phyloP scores from a whole-genome alignment of 805 yeast genomes.

The Yueomyces sinensis region DNA sequence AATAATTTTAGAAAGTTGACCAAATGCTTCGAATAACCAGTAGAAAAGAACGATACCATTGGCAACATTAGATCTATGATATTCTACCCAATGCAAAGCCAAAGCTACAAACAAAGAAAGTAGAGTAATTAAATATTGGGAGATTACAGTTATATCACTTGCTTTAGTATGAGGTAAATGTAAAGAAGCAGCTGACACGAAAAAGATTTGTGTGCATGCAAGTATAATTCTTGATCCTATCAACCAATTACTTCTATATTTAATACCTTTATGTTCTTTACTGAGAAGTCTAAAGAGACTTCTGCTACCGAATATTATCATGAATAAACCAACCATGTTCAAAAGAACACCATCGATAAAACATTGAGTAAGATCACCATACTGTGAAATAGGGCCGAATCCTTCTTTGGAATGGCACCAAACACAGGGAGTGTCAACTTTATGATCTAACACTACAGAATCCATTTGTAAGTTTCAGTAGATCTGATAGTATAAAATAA shows the following conservation, averaged over 20 bases:
- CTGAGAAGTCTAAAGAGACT: slow-evolving; percentile 21
- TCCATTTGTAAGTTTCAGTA: no score
- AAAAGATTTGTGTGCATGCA: slow-evolving; percentile 20
- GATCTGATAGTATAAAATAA: no score
- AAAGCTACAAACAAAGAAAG: slow-evolving; percentile 37
- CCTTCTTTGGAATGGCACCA: slow-evolving; percentile 25
- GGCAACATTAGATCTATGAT: slow-evolving; percentile 50
- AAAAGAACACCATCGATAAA: slow-evolving; percentile 41
- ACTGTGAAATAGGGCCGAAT: slow-evolving; percentile 31
- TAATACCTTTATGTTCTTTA: slow-evolving; percentile 15
- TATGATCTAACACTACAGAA: no score
- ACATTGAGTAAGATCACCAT: slow-evolving; percentile 49
- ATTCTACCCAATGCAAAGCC: slow-evolving; percentile 57
- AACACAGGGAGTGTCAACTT: slow-evolving; percentile 6
- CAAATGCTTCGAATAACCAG: slow-evolving; percentile 51
- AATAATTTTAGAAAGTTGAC: slow-evolving; percentile 33
- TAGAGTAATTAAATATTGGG: slow-evolving; percentile 18
- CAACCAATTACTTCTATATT: slow-evolving; percentile 28
- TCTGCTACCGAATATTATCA: slow-evolving; percentile 31
- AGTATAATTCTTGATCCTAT: slow-evolving; percentile 24
- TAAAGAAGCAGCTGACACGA: slow-evolving; percentile 16
- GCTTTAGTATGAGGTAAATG: slow-evolving; percentile 7
- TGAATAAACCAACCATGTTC: slow-evolving; percentile 28
- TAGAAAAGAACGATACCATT: slow-evolving; percentile 56
- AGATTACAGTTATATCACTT: slow-evolving; percentile 9